Conservation (phyloP, 257 asterid species). For the Cinchona pubescens region DNA sequence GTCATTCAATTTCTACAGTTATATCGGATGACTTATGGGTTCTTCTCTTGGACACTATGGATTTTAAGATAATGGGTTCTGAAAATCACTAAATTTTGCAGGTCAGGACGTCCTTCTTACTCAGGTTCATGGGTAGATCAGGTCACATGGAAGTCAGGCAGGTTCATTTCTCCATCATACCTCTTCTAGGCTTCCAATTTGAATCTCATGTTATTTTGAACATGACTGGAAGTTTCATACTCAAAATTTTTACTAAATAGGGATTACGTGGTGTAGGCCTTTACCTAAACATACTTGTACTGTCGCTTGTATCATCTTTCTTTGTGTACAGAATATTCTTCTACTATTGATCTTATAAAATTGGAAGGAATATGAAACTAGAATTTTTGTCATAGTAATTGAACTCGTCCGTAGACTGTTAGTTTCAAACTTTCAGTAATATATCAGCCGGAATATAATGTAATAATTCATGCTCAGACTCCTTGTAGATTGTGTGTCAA, state of each 20-base stretch:
- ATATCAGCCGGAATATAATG: background rate
- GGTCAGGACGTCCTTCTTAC: conserved; percentile 80
- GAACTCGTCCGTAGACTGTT: background rate
- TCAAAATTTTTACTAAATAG: background rate
- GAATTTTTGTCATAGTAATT: background rate
- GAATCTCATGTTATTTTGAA: background rate
- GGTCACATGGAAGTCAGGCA: conserved; percentile 93
- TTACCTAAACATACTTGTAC: background rate
- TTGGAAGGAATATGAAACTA: background rate
- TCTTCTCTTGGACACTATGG: background rate
- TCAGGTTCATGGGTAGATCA: conserved; percentile 85
- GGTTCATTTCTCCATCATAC: conserved; percentile 36
- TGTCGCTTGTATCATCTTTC: background rate
- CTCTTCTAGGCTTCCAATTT: background rate
- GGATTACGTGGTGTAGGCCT: background rate
- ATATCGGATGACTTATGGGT: conserved; percentile 11
- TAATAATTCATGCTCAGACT: background rate
- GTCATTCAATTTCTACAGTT: background rate
- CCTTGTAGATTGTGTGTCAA: background rate
- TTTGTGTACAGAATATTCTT: background rate
- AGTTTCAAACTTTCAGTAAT: background rate
- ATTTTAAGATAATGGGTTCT: conserved; percentile 16
- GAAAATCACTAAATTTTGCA: conserved; percentile 27
- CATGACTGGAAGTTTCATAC: background rate
- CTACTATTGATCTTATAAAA: background rate